These are phyloP conservation scores for Acacia concinna DNA, from an alignment of 331 rosid species.

Conservation along the genomic window DNA sequence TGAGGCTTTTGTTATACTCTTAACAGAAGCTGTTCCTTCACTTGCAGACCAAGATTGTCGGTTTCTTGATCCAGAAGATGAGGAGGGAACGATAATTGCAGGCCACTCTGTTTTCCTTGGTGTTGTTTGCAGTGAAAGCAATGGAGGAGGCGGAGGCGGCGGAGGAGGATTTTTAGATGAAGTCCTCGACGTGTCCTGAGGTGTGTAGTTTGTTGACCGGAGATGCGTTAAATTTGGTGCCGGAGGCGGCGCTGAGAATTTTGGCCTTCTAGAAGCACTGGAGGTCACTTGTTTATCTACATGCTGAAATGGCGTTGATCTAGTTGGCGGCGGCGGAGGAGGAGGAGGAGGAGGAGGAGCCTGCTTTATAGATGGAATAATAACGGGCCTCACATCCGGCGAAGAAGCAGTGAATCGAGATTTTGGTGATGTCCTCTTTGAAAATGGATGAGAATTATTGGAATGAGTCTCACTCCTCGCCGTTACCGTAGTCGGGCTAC, in stretches of 20 bases:
- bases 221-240: slow-evolving; percentile 68
- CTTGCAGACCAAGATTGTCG: slow-evolving; percentile 36
- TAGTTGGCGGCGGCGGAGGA: slow-evolving; percentile 10
- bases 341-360: slow-evolving; percentile 49
- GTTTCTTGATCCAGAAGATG: slow-evolving; percentile 32
- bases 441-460: slow-evolving; percentile 52
- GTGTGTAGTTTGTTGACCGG: slow-evolving; percentile 45
- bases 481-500: slow-evolving; percentile 14
- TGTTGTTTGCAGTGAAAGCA: slow-evolving; percentile 11
- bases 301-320: background rate
- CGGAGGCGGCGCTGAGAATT: slow-evolving; percentile 70
- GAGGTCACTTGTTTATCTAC: slow-evolving; percentile 23
- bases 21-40: slow-evolving; percentile 34
- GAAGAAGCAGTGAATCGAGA: slow-evolving; percentile 58
- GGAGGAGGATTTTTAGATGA: too few relatives aligned
- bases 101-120: slow-evolving; percentile 36
- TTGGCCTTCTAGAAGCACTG: slow-evolving; percentile 49
- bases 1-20: slow-evolving; percentile 31
- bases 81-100: slow-evolving; percentile 24
- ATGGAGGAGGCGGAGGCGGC: slow-evolving; percentile 19
- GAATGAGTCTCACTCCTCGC: slow-evolving; percentile 20
- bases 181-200: too few relatives aligned
- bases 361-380: slow-evolving; percentile 31
- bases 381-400: slow-evolving; percentile 35
- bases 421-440: slow-evolving; percentile 96